These are phyloP conservation scores for Ceratobasidium sp. DNA, from an alignment of 1,284 basidiomycete species.

Conservation along the genomic window DNA sequence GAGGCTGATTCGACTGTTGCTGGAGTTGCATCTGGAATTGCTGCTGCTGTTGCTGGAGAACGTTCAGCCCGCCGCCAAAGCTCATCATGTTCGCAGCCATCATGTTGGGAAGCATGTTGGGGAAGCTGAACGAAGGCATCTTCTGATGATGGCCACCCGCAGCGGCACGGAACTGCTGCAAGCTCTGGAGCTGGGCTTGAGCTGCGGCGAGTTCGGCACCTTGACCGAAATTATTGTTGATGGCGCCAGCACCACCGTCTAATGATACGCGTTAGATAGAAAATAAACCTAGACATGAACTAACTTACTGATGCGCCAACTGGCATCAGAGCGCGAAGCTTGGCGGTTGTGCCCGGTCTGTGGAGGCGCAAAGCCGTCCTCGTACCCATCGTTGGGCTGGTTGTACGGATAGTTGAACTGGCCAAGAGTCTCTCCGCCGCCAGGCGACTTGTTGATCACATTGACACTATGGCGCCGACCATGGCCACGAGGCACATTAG, in stretches of 20 bases:
- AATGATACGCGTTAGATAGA: constrained; percentile 42
- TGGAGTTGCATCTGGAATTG: constrained; percentile 80
- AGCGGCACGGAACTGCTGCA: constrained; percentile 96
- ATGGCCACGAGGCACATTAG: constrained; percentile 77
- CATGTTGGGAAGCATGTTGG: constrained; percentile 94
- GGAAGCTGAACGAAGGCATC: constrained; percentile 97
- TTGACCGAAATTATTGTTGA: constrained; percentile 68
- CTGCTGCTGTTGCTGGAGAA: constrained; percentile 87
- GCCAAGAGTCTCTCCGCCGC: constrained; percentile 49
- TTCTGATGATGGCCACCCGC: constrained; percentile 95
- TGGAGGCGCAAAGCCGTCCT: constrained; percentile 73
- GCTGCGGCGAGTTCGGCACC: constrained; percentile 85
- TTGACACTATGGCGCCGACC: constrained; percentile 94
- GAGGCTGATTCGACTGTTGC: constrained; percentile 83
- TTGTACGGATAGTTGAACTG: constrained; percentile 38
- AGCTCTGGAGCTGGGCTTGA: constrained; percentile 94
- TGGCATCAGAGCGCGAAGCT: constrained; percentile 77
- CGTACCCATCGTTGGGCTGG: constrained; percentile 66
- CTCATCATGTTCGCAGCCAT: constrained; percentile 96
- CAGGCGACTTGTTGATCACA: constrained; percentile 76
- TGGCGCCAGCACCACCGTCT: constrained; percentile 77
- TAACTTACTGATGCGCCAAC: constrained; percentile 84
- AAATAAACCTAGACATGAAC: background rate
- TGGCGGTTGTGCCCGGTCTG: constrained; percentile 73
- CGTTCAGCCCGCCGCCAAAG: constrained; percentile 77